Conservation (phyloP, 2,329 filamentous ascomycete species). For the Neophaeococcomyces aloes region DNA sequence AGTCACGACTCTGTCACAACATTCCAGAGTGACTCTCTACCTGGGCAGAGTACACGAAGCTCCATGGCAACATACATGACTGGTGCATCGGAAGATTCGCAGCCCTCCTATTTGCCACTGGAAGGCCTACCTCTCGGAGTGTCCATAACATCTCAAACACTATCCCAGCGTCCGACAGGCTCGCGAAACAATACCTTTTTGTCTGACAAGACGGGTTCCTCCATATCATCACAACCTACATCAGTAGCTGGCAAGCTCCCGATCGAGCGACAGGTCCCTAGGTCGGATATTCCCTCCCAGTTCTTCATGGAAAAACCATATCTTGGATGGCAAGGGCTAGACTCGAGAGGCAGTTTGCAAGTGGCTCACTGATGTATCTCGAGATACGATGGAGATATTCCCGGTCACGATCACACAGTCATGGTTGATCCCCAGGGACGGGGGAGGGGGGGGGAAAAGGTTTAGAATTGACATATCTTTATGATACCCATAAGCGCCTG, state of each 20-base stretch:
- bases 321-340: slow-evolving; percentile 15
- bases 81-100: slow-evolving; percentile 4
- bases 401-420: background rate
- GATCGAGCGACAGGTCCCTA: slow-evolving; percentile 12
- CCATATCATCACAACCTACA: background rate
- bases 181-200: slow-evolving; percentile 1
- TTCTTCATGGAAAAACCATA: slow-evolving; percentile 21
- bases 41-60: slow-evolving; percentile 13
- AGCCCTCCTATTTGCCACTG: slow-evolving; percentile 2
- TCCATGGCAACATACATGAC: slow-evolving; percentile 15
- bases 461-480: no score
- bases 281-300: slow-evolving; percentile 20
- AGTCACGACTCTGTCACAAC: slow-evolving; percentile 16
- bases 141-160: background rate
- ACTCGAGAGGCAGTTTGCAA: slow-evolving; percentile 5
- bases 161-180: background rate
- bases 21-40: slow-evolving; percentile 17
- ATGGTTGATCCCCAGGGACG: no score
- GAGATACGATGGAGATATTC: background rate
- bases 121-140: slow-evolving; percentile 1
- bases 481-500: no score
- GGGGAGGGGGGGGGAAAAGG: no score
- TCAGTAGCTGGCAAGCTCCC: background rate
- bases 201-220: background rate
- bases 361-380: slow-evolving; percentile 11